Base-by-base conservation (phyloP, 169 alveolate species). In the Cryptosporidium bovis region DNA sequence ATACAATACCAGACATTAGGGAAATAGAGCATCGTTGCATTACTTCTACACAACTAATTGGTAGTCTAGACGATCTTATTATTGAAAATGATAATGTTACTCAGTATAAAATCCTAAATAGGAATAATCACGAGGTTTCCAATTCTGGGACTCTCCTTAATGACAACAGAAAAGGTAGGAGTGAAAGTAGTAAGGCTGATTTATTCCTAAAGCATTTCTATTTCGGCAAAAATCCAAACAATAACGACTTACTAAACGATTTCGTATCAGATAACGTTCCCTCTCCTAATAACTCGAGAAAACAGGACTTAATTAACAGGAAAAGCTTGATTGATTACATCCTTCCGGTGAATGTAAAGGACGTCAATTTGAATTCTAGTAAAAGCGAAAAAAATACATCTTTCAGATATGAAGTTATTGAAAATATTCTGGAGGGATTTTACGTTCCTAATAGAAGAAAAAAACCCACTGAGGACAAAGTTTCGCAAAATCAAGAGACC, bases 21-120 rank as follows among this genome's bases (percentile, higher is more conserved):
- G 94, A 92, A 51, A 65, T 92, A 18, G 93, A 92, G 34, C 94
- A 92, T 67, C 83, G 94, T 20, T 66, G 83, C 50, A 92, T 92
- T 12, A 90, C 93, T 10, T 34, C 91, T 20, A 65, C 94, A 29
- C 94, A 92, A 67, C 46, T 77, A 34, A 77, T 77, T 27, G 87
- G 87, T 27, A 55, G 64, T 24, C 64, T 77, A n/a, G 87, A 77
- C 55, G 36, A 62, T 18, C 40, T 77, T 44, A 36, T 77, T 4
- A 44, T 58, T 56, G 71, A 77, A 18, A 15, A 60, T 56, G 71
- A 77, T 24, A 53, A 56, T 44, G 51, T 34, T n/a, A 18, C 29
- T 20, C 56, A 69, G n/a, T 69, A 51, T 18, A 69, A 53, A 53
- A 66, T 69, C 15, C 31, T 69, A 16, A 69, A 69, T 16, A 66